Percentiles rank a stretch among this genome's conserved stretches.
phyloP scores from a whole-genome alignment of 2,329 filamentous ascomycete species.

The Pseudomassariella vexata region DNA sequence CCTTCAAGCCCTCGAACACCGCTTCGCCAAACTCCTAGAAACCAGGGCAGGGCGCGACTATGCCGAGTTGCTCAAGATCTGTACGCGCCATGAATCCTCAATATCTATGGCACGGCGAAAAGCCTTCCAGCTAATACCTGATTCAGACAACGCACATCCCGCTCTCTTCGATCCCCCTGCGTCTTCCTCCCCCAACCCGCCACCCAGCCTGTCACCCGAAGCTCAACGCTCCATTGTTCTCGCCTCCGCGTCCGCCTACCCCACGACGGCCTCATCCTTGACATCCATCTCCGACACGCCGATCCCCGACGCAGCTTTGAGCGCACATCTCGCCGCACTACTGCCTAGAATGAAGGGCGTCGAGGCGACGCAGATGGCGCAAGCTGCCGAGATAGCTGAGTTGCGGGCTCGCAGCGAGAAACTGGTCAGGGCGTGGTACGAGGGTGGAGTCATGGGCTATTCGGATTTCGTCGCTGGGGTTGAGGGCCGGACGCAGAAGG shows the following conservation, averaged over 20 bases:
- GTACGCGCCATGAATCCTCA: conserved; percentile 42
- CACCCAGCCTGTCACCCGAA: conserved; percentile 44
- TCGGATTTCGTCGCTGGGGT: conserved; percentile 66
- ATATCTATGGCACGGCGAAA: neutral
- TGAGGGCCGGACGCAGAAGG: conserved; percentile 59
- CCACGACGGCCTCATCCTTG: conserved; percentile 49
- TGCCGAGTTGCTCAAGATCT: conserved; percentile 53
- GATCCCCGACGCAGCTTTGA: conserved; percentile 49
- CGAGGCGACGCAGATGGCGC: conserved; percentile 54
- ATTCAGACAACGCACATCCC: conserved; percentile 45
- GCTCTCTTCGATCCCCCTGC: conserved; percentile 46
- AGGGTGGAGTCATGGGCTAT: conserved; percentile 61
- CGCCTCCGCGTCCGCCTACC: conserved; percentile 49
- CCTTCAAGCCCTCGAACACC: conserved; percentile 46
- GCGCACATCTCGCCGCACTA: conserved; percentile 51
- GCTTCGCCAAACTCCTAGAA: conserved; percentile 44
- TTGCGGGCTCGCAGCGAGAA: conserved; percentile 58
- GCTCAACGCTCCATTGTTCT: conserved; percentile 51
- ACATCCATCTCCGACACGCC: conserved; percentile 51
- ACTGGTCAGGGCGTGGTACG: conserved; percentile 66
- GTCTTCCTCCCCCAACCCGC: conserved; percentile 40
- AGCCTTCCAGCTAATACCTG: conserved; percentile 5
- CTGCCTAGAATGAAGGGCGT: conserved; percentile 57
- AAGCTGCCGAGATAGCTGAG: conserved; percentile 57
- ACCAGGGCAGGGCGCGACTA: conserved; percentile 44